These are phyloP conservation scores for Eucalyptus sideroxylon DNA, from an alignment of 345 rosid genomes.

Conservation along the genomic window DNA sequence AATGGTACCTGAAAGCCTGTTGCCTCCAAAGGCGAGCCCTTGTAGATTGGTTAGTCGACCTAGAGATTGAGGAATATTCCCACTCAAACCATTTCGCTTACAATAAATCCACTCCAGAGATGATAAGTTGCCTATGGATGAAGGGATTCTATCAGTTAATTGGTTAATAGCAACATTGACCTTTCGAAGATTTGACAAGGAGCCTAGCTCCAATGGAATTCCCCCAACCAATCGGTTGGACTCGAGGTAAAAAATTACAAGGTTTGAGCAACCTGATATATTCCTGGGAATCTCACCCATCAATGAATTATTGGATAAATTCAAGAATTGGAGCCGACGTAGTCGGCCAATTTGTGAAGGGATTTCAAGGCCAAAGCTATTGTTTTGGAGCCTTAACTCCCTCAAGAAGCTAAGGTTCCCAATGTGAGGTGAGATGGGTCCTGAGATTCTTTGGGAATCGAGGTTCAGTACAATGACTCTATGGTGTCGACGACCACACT, in stretches of 20 bases:
- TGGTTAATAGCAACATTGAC: background rate
- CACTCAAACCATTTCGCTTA: background rate
- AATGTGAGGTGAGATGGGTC: background rate
- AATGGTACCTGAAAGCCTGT: constrained; percentile 2
- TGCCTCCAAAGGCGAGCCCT: rapidly evolving
- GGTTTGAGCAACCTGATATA: background rate
- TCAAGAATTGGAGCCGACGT: background rate
- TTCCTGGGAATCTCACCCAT: background rate
- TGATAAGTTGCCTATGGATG: background rate
- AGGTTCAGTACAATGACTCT: background rate
- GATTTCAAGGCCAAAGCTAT: background rate
- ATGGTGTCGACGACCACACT: background rate
- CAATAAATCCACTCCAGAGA: background rate
- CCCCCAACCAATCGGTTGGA: background rate
- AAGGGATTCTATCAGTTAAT: background rate
- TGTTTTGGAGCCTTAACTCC: background rate
- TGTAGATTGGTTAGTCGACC: background rate
- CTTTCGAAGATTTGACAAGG: background rate
- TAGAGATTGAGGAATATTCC: background rate
- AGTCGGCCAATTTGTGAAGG: background rate
- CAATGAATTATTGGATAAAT: background rate
- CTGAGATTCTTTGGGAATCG: background rate
- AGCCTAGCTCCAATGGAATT: background rate
- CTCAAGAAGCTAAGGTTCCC: background rate
- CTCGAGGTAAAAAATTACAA: background rate